These are phyloP conservation scores for Gilbertella persicaria DNA, from an alignment of 371 early-diverging fungal genomes.

Conservation along the genomic window DNA sequence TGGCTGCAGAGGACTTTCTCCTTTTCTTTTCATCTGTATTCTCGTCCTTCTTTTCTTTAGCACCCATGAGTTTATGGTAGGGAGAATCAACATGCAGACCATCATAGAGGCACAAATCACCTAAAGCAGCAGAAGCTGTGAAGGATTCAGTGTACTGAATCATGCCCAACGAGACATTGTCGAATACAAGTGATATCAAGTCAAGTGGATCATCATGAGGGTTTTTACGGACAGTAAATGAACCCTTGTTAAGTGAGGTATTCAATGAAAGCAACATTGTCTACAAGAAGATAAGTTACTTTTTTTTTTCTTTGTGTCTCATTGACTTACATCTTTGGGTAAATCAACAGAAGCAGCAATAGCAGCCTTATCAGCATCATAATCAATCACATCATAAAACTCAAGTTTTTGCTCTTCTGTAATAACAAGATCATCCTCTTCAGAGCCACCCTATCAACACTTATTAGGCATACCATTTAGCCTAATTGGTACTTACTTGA, in stretches of 20 bases:
- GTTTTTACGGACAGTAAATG: slow-evolving; percentile 77
- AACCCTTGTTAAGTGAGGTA: slow-evolving; percentile 81
- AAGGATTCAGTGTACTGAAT: slow-evolving; percentile 72
- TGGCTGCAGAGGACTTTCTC: slow-evolving; percentile 24
- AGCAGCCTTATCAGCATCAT: slow-evolving; percentile 78
- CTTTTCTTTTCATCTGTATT: slow-evolving; percentile 1
- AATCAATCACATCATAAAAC: slow-evolving; percentile 95
- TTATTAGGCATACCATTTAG: neutral
- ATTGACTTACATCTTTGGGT: slow-evolving; percentile 70
- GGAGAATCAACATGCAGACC: slow-evolving; percentile 74
- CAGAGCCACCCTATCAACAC: neutral
- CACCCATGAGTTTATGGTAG: slow-evolving; percentile 83
- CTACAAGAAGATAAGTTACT: slow-evolving; percentile 13
- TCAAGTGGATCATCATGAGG: slow-evolving; percentile 61
- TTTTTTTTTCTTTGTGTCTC: neutral
- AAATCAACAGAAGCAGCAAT: slow-evolving; percentile 67
- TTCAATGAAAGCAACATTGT: slow-evolving; percentile 68
- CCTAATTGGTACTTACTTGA: slow-evolving; percentile 1
- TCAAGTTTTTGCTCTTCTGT: slow-evolving; percentile 82
- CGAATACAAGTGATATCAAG: slow-evolving; percentile 69
- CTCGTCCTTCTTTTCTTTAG: slow-evolving; percentile 61
- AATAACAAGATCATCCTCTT: slow-evolving; percentile 47
- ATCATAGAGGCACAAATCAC: slow-evolving; percentile 80
- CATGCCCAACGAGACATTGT: slow-evolving; percentile 53
- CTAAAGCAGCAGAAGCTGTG: slow-evolving; percentile 72